These are phyloP conservation scores for Fraxinus floribunda DNA, from an alignment of 305 asterid species.

Conservation along the genomic window DNA sequence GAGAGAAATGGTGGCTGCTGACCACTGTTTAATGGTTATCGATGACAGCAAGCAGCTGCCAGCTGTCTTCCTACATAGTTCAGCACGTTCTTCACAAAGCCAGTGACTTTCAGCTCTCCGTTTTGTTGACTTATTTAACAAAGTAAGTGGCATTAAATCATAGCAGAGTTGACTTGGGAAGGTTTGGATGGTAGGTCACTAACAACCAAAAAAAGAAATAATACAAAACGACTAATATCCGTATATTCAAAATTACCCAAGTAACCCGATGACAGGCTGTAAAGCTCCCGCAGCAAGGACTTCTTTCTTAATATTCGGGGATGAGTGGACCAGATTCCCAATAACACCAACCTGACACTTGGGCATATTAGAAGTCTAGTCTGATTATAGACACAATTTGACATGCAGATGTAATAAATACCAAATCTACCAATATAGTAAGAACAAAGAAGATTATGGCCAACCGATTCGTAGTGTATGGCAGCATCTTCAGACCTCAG, in stretches of 20 bases:
- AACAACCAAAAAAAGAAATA: neutral
- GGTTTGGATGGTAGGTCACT: neutral
- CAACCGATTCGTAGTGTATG: conserved; percentile 97
- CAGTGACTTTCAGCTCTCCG: neutral
- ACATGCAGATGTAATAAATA: conserved; percentile 4
- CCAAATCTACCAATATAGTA: conserved; percentile 5
- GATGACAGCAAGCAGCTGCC: neutral
- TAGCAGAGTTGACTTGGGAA: neutral
- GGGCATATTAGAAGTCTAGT: conserved; percentile 22
- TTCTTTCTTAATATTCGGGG: conserved; percentile 94
- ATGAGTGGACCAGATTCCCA: conserved; percentile 97
- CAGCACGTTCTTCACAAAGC: neutral
- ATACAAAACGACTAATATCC: neutral
- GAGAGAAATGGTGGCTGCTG: neutral
- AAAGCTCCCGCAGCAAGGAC: conserved; percentile 96
- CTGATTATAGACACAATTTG: conserved; percentile 9
- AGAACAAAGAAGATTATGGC: conserved; percentile 22
- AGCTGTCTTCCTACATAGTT: neutral
- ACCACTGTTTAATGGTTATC: neutral
- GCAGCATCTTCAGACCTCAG: conserved; percentile 94
- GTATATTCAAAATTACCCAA: conserved; percentile 52
- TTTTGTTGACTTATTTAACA: neutral
- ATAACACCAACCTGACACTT: conserved; percentile 77
- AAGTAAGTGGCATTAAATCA: neutral
- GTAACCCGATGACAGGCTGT: conserved; percentile 96